Conservation (phyloP, 2,329 filamentous ascomycete genomes). For the Sclerotinia subarctica region DNA sequence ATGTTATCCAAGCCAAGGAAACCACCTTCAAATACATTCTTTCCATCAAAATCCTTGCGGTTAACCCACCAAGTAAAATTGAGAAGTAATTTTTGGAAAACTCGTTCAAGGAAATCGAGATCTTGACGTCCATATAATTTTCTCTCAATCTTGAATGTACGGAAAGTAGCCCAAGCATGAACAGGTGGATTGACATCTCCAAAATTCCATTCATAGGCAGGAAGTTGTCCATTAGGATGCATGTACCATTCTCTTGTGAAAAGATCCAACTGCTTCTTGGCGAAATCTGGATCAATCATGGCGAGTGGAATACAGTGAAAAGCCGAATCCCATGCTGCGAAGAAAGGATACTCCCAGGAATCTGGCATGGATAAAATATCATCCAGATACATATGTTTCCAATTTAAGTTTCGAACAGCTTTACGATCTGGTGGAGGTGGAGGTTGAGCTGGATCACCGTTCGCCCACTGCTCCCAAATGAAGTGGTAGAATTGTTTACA, state of each 20-base stretch:
- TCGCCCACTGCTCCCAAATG: slow-evolving; percentile 97
- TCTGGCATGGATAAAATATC: slow-evolving; percentile 97
- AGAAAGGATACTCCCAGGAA: slow-evolving; percentile 98
- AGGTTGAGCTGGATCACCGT: slow-evolving; percentile 84
- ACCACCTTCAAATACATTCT: slow-evolving; percentile 96
- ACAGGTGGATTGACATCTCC: slow-evolving; percentile 95
- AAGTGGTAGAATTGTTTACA: slow-evolving; percentile 97
- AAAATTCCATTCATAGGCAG: slow-evolving; percentile 96
- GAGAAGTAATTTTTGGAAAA: slow-evolving; percentile 91
- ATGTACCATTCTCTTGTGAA: slow-evolving; percentile 99
- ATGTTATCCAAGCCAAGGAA: slow-evolving; percentile 97
- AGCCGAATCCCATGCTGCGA: slow-evolving; percentile 94
- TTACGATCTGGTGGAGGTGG: slow-evolving; percentile 80
- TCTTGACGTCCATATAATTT: slow-evolving; percentile 96
- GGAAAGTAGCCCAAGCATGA: slow-evolving; percentile 93
- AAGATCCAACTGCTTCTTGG: slow-evolving; percentile 95
- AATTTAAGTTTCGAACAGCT: slow-evolving; percentile 77
- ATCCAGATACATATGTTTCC: slow-evolving; percentile 93
- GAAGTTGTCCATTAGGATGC: slow-evolving; percentile 93
- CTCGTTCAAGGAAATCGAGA: slow-evolving; percentile 89
- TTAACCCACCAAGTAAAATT: slow-evolving; percentile 99
- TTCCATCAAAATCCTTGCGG: slow-evolving; percentile 88
- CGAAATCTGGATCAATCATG: slow-evolving; percentile 97
- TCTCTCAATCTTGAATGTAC: slow-evolving; percentile 96
- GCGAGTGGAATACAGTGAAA: slow-evolving; percentile 95